These are phyloP conservation scores for Pisolithus tinctorius DNA, from an alignment of 768 basidiomycete species.

Conservation along the genomic window DNA sequence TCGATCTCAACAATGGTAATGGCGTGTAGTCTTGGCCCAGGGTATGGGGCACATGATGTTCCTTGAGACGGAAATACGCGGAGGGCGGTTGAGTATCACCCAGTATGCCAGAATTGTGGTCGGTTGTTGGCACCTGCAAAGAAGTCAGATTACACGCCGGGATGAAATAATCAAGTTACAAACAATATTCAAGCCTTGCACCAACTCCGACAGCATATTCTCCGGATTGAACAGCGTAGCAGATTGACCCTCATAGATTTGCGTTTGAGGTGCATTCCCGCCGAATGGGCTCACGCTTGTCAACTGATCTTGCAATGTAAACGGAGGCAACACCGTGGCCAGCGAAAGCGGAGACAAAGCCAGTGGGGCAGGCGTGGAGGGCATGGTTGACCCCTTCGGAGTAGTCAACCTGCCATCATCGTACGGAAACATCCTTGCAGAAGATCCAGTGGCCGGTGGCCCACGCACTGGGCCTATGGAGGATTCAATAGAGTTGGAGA, in stretches of 20 bases:
- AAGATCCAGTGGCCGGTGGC: conserved; percentile 23
- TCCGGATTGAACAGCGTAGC: conserved; percentile 5
- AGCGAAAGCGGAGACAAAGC: conserved; percentile 1
- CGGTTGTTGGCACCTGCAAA: conserved; percentile 22
- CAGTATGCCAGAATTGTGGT: conserved; percentile 10
- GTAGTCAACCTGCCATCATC: conserved; percentile 10
- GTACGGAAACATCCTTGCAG: conserved; percentile 8
- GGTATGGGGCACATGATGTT: background rate
- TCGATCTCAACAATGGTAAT: background rate
- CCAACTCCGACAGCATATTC: conserved; percentile 13
- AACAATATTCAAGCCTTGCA: conserved; percentile 27
- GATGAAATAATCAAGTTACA: conserved; percentile 1
- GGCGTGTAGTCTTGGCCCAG: background rate
- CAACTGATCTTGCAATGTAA: conserved; percentile 6
- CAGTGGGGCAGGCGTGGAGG: conserved; percentile 3
- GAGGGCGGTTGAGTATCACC: background rate
- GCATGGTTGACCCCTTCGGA: conserved; percentile 2
- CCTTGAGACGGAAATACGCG: background rate
- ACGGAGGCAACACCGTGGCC: conserved; percentile 1
- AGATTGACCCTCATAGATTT: conserved; percentile 11
- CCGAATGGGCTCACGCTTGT: background rate
- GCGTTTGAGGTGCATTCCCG: background rate
- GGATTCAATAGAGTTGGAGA: conserved; percentile 27
- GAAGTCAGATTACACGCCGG: conserved; percentile 1
- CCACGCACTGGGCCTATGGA: conserved; percentile 30